These are phyloP conservation scores for Suhomyces terraborum DNA, from an alignment of 1,139 yeast genomes.

Conservation along the genomic window DNA sequence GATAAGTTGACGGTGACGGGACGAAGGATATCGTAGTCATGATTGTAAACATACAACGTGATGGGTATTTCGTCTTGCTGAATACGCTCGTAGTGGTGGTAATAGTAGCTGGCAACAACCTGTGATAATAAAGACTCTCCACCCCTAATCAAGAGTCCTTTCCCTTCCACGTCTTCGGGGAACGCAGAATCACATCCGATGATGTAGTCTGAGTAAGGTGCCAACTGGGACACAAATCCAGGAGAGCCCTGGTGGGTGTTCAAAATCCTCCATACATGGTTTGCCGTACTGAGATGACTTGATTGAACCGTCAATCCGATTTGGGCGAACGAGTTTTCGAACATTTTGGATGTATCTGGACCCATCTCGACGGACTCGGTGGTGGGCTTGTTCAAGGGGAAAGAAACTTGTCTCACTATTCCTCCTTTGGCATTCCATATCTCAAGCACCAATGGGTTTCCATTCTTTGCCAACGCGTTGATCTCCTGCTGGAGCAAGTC, in stretches of 20 bases:
- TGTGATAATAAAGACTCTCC: slow-evolving; percentile 81
- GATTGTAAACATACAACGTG: slow-evolving; percentile 80
- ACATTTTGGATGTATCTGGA: slow-evolving; percentile 17
- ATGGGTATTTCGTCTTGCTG: slow-evolving; percentile 43
- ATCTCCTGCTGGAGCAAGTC: slow-evolving; percentile 41
- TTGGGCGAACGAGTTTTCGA: slow-evolving; percentile 28
- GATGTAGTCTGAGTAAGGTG: slow-evolving; percentile 86
- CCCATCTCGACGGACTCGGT: slow-evolving; percentile 14
- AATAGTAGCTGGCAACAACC: slow-evolving; percentile 60
- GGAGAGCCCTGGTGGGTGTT: slow-evolving; percentile 78
- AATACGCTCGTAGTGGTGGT: slow-evolving; percentile 44
- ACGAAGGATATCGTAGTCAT: slow-evolving; percentile 78
- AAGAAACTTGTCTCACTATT: slow-evolving; percentile 49
- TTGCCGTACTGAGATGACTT: slow-evolving; percentile 72
- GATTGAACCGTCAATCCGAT: slow-evolving; percentile 76
- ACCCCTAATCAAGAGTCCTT: slow-evolving; percentile 69
- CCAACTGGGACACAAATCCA: slow-evolving; percentile 79
- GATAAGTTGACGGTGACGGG: slow-evolving; percentile 74
- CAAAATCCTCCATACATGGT: slow-evolving; percentile 86
- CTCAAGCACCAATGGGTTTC: slow-evolving; percentile 51
- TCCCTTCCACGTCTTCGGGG: slow-evolving; percentile 54
- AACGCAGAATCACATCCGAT: slow-evolving; percentile 75
- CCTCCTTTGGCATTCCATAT: slow-evolving; percentile 96
- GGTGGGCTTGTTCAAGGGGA: slow-evolving; percentile 42
- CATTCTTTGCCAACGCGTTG: slow-evolving; percentile 34